phyloP scores from a whole-genome alignment of 331 rosid genomes.

The Malus hybrid region DNA sequence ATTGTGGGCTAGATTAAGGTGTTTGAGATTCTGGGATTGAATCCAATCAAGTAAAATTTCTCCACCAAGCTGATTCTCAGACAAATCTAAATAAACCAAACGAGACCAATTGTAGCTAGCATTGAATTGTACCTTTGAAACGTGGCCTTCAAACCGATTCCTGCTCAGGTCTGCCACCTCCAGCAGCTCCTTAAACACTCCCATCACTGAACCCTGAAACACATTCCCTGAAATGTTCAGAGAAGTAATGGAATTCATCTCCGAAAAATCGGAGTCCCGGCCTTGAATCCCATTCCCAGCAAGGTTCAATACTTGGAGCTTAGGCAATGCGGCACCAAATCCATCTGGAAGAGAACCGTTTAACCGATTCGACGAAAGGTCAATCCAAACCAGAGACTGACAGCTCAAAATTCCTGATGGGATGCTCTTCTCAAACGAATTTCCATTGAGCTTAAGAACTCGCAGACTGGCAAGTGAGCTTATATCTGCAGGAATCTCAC shows the following conservation, averaged over 20 bases:
- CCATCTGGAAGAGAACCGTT: constrained; percentile 75
- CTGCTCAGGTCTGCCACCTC: constrained; percentile 80
- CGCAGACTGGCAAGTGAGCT: constrained; percentile 51
- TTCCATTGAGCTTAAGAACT: constrained; percentile 53
- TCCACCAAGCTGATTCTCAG: constrained; percentile 81
- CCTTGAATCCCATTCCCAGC: constrained; percentile 67
- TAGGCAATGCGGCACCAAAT: constrained; percentile 72
- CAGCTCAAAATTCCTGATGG: constrained; percentile 67
- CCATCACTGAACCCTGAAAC: constrained; percentile 68
- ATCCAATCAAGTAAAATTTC: constrained; percentile 48
- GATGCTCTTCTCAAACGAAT: constrained; percentile 43
- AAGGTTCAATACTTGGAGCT: constrained; percentile 71
- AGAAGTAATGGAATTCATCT: constrained; percentile 45
- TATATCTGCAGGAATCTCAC: constrained; percentile 63
- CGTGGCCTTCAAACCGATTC: constrained; percentile 77
- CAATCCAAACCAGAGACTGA: constrained; percentile 51
- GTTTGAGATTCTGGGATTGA: constrained; percentile 49
- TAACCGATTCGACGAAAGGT: constrained; percentile 61
- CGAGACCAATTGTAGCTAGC: constrained; percentile 56
- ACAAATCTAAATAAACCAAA: constrained; percentile 80
- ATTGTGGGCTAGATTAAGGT: constrained; percentile 78
- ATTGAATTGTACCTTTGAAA: constrained; percentile 73
- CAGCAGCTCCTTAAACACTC: constrained; percentile 49
- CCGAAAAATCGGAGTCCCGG: constrained; percentile 43
- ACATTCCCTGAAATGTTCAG: constrained; percentile 76